Percentiles rank a stretch among this genome's conserved stretches.
These are phyloP conservation scores for Stagonosporopsis rhizophila DNA, from an alignment of 2,329 filamentous ascomycete genomes.

Conservation along the genomic window DNA sequence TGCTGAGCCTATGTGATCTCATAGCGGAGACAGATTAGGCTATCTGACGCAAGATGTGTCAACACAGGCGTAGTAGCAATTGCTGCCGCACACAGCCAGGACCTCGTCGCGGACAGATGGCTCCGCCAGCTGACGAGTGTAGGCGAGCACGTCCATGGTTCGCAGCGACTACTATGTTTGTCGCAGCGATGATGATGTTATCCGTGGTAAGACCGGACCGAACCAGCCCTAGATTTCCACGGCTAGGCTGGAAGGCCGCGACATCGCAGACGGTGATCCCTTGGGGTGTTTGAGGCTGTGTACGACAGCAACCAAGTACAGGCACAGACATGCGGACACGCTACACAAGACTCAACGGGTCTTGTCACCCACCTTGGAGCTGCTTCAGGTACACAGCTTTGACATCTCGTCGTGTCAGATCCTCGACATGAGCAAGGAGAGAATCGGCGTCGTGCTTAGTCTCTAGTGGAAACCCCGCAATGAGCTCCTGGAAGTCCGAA, in stretches of 20 bases:
- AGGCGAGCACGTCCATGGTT: constrained; percentile 19
- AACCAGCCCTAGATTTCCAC: constrained; percentile 29
- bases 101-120: background rate
- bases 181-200: constrained; percentile 31
- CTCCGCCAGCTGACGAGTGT: constrained; percentile 6
- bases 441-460: constrained; percentile 65
- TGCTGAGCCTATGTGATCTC: constrained; percentile 16
- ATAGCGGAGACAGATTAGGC: constrained; percentile 20
- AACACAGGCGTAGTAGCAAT: background rate
- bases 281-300: constrained; percentile 11
- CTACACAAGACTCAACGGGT: constrained; percentile 22
- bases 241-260: constrained; percentile 30
- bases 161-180: constrained; percentile 31
- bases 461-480: constrained; percentile 72
- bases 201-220: constrained; percentile 32
- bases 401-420: constrained; percentile 74
- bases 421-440: constrained; percentile 71
- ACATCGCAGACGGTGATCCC: constrained; percentile 28
- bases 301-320: constrained; percentile 16
- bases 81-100: constrained; percentile 9
- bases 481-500: constrained; percentile 70
- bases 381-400: constrained; percentile 80
- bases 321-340: constrained; percentile 15
- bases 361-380: constrained; percentile 62
- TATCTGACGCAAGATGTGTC: constrained; percentile 12